Percentiles rank a stretch among this genome's conserved stretches.
These are phyloP conservation scores for Alternaria triticimaculans DNA, from an alignment of 2,329 filamentous ascomycete species.

Conservation along the genomic window DNA sequence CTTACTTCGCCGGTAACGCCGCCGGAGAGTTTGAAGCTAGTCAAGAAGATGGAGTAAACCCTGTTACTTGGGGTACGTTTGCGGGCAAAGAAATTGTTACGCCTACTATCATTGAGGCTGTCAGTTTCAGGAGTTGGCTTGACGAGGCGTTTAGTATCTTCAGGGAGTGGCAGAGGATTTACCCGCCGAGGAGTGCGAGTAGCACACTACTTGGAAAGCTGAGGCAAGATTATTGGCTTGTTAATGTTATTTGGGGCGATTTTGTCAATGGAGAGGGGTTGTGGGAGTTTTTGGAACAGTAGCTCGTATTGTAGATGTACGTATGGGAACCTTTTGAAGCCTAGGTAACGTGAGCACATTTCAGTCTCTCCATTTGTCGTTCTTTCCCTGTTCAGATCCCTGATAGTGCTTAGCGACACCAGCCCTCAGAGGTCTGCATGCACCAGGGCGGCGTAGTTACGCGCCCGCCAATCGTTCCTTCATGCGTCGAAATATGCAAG, in stretches of 20 bases:
- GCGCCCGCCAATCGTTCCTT: too few relatives aligned
- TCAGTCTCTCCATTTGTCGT: too few relatives aligned
- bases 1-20: slow-evolving; percentile 86
- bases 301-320: not conserved
- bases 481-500: not conserved
- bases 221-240: slow-evolving; percentile 79
- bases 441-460: too few relatives aligned
- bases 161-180: slow-evolving; percentile 90
- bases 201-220: slow-evolving; percentile 73
- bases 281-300: slow-evolving; percentile 67
- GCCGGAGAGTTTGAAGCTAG: slow-evolving; percentile 78
- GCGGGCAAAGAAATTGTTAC: slow-evolving; percentile 95
- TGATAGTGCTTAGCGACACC: too few relatives aligned
- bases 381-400: too few relatives aligned
- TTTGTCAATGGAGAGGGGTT: slow-evolving; percentile 74
- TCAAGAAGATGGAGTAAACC: slow-evolving; percentile 75
- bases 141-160: slow-evolving; percentile 97
- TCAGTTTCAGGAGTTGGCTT: slow-evolving; percentile 90
- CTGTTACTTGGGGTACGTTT: slow-evolving; percentile 97
- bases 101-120: slow-evolving; percentile 94
- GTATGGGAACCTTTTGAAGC: not conserved
- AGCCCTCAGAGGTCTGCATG: too few relatives aligned
- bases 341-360: too few relatives aligned
- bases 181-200: slow-evolving; percentile 74
- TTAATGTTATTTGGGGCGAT: slow-evolving; percentile 87